Conservation (phyloP, 257 asterid species). For the Craterostigma plantagineum region DNA sequence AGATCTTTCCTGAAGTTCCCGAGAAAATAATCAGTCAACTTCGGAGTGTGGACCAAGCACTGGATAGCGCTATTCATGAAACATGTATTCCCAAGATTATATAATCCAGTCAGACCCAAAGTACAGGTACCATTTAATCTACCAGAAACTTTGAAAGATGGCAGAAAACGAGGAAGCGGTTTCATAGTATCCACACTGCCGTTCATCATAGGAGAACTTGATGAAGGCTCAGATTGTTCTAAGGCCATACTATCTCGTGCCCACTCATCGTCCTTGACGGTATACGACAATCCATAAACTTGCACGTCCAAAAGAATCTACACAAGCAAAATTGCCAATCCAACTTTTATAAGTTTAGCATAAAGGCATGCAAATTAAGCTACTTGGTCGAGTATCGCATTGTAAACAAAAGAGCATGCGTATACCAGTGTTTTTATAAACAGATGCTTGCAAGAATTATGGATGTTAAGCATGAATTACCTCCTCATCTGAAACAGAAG, state of each 20-base stretch:
- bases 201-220: slow-evolving; percentile 18
- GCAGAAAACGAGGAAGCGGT: slow-evolving; percentile 7
- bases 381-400: too few species aligned
- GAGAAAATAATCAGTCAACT: slow-evolving; percentile 93
- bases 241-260: slow-evolving; percentile 32
- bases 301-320: slow-evolving; percentile 87
- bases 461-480: slow-evolving; percentile 47
- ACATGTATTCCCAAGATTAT: slow-evolving; percentile 92
- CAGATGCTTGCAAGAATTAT: slow-evolving; percentile 16
- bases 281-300: slow-evolving; percentile 86
- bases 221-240: slow-evolving; percentile 35
- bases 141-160: slow-evolving; percentile 29
- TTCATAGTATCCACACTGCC: slow-evolving; percentile 27
- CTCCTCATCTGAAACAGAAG: slow-evolving; percentile 10
- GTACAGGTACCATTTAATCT: slow-evolving; percentile 63
- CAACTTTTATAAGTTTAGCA: too few species aligned
- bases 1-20: slow-evolving; percentile 81
- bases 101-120: slow-evolving; percentile 83
- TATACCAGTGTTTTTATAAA: too few species aligned
- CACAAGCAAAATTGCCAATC: slow-evolving; percentile 5
- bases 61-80: slow-evolving; percentile 96
- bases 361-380: too few species aligned
- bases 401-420: too few species aligned
- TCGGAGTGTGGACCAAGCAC: slow-evolving; percentile 89
- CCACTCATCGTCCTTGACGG: slow-evolving; percentile 37